These are phyloP conservation scores for Discostella stelligeroides DNA, from an alignment of 108 stramenopile species.

Conservation along the genomic window DNA sequence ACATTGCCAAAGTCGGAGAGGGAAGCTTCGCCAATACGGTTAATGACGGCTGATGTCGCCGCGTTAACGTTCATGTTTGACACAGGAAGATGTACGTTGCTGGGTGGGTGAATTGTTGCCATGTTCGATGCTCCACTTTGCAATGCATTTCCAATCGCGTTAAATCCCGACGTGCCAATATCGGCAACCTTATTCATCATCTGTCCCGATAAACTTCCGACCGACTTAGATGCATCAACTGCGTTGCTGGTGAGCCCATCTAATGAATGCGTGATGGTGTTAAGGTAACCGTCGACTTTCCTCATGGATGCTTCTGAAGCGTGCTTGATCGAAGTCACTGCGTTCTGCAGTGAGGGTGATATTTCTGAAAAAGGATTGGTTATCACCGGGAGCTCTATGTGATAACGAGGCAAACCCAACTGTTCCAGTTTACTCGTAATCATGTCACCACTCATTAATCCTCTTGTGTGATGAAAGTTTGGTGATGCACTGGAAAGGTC, in stretches of 20 bases:
- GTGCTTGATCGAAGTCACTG: not conserved
- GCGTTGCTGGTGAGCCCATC: not conserved
- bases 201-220: slow-evolving; percentile 12
- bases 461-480: not conserved
- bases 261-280: not conserved
- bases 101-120: slow-evolving; percentile 2
- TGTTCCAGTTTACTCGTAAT: slow-evolving; percentile 8
- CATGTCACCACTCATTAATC: not conserved
- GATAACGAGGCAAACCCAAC: not conserved
- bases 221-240: not conserved
- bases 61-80: slow-evolving; percentile 3
- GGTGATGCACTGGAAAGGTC: not conserved
- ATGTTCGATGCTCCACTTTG: not conserved
- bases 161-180: slow-evolving; percentile 12
- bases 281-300: not conserved
- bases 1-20: slow-evolving; percentile 35
- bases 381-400: slow-evolving; percentile 1
- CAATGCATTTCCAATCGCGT: slow-evolving; percentile 14
- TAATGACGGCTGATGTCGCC: slow-evolving; percentile 1
- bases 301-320: not conserved
- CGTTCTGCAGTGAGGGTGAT: not conserved
- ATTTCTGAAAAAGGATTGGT: not conserved
- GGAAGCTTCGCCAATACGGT: slow-evolving; percentile 21
- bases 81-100: slow-evolving; percentile 3
- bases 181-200: slow-evolving; percentile 16